Evolutionary conservation across 306 rosid genomes (phyloP).

Genomic region (Citrullus mucosospermus): DNA sequence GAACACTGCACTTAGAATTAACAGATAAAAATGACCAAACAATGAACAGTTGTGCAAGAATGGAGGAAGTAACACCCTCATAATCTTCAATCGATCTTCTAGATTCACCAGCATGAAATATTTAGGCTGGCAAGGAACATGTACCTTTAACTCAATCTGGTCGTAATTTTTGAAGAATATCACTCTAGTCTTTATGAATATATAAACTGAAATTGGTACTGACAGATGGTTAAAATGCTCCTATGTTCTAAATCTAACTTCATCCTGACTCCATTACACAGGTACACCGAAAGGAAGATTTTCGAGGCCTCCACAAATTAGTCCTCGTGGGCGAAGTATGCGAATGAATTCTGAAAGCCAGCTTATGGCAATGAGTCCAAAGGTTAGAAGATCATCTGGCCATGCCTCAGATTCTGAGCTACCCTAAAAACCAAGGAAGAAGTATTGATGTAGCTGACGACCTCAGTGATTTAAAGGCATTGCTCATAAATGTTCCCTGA

Average conservation of each 20-base stretch:
- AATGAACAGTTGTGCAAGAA: not conserved
- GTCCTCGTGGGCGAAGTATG: constrained; percentile 23
- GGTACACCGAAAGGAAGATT: constrained; percentile 43
- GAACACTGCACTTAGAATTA: not conserved
- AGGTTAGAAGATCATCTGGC: constrained; percentile 50
- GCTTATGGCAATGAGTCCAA: constrained; percentile 33
- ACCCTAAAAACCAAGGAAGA: constrained; percentile 17
- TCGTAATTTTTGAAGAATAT: not conserved
- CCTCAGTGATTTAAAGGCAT: not conserved
- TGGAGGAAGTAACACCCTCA: not conserved
- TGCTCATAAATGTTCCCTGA: not conserved
- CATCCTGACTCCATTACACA: constrained; percentile 21
- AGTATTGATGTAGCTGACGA: not conserved
- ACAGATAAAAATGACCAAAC: not conserved
- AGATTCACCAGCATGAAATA: not conserved
- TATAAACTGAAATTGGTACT: not conserved
- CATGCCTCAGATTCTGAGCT: constrained; percentile 87
- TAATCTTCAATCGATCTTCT: not conserved
- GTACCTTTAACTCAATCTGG: not conserved
- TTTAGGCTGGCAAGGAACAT: not conserved
- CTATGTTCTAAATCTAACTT: not conserved
- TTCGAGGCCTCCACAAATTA: constrained; percentile 59
- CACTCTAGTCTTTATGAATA: not conserved
- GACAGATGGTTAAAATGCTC: not conserved
- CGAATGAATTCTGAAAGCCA: constrained; percentile 30